Evolutionary conservation across 1,284 basidiomycete genomes (phyloP), one percentile per base, ranked within the genome.

Genomic region (Coniophora puteana): DNA sequence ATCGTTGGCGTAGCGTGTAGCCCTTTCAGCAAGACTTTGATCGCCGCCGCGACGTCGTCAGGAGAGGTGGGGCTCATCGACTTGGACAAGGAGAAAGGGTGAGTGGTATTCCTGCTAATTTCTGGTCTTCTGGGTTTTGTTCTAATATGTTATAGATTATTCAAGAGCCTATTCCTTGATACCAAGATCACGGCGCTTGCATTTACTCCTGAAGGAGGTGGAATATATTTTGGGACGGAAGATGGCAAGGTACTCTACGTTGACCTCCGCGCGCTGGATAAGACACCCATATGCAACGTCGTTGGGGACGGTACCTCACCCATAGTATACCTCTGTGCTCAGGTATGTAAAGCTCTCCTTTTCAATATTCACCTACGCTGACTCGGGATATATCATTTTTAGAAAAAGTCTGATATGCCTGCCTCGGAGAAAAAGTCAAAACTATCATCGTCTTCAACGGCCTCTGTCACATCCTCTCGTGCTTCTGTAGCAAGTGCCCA

Each of bases 61-160:
- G 81, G 81, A 0, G 62, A 63, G 24, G 66, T 85, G 11, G 68
- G 60, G 4, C 65, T 87, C 7, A 60, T 87, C 34, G 83, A 88
- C 52, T 55, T 88, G 21, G 83, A 87, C 40, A 87, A 85, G 56
- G 83, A 86, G 47, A 81, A 78, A 51, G 72, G 74, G 83, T 85
- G 49, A 35, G 76, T 62, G 1, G 33, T n/a, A n/a, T n/a, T n/a
- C n/a, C 14, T 40, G 14, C 20, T 20, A 12, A 23, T 31, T 12
- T 32, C 28, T 46, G 17, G 20, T 34, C 25, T n/a, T n/a, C n/a
- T n/a, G n/a, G n/a, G n/a, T n/a, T n/a, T 26, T 44, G 43, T 38
- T 42, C 41, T 32, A 41, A 32, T 42, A 38, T 28, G 5, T 10
- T 13, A 21, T 41, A 84, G 83, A 11, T 59, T 82, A 27, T 71